Base-by-base conservation (phyloP, 371 early-diverging fungal genomes). In the Conidiobolus incongruus region DNA sequence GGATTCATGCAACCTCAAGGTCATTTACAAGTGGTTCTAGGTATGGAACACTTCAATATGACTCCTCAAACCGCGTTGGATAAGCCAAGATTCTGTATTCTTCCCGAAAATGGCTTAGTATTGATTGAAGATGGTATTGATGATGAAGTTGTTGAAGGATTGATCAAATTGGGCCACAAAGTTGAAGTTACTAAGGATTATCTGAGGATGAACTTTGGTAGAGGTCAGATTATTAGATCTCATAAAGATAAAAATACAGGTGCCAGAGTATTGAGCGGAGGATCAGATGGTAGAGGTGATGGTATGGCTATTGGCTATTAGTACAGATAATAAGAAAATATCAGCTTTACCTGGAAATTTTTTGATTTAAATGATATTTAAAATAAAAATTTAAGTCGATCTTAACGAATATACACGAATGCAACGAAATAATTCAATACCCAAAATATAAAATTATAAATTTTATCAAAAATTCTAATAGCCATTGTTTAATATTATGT, bases 61-160 rank as follows among this genome's bases (percentile, higher is more conserved):
- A 62, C 61, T 35, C 72, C 76, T 29, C 87, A 86, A 52, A 54
- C 51, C 17, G 70, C 81, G 11, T 54, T 86, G 16, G 87, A 86
- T 57, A 49, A 61, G 1, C 79, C 80, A 31, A 61, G 87, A 20
- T 48, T 82, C 40, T 73, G 75, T 52, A 53, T 80, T 39, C 49
- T 46, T 30, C 52, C 60, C 1, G 60, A 56, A 17, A 56, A 61
- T 35, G 45, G 38, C 2, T 49, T 59, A 13, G 63, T 77, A 11
- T 63, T 60, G 21, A 36, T 76, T 13, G 81, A 80, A 56, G 72
- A 77, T 1, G 77, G 77, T 20, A 56, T 80, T 23, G 29, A 46
- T 1, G 49, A 50, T 0, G 55, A 56, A 23, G 50, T 54, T 0
- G 46, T 71, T 28, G 47, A 57, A 17, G 55, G 58, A 35, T 51